Evolutionary conservation across 768 basidiomycete species (phyloP), one percentile per base, ranked within the genome.

Genomic region (Phallus indusiatus): DNA sequence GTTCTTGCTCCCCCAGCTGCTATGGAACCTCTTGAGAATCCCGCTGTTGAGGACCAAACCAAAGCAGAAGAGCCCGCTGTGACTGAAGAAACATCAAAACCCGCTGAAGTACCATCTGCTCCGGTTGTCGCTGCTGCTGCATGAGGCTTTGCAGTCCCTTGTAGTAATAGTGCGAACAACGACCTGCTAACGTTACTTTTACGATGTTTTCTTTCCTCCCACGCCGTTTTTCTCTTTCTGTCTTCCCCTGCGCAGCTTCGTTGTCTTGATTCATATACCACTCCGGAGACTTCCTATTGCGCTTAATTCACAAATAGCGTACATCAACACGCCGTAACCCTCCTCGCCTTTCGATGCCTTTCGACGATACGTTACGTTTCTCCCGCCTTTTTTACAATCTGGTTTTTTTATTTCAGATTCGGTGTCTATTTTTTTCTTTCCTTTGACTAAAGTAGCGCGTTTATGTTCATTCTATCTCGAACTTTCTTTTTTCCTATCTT

Each of bases 21-120:
- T 11, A 82, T 93, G 63, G 90, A 88, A 56, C 91, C 92, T 60
- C 77, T 94, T 64, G 90, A 91, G 76, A 81, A 88, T 70, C 85
- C 88, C 37, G 85, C 84, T 18, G 73, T 78, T 20, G 81, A 80
- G 64, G 67, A 75, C 16, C 64, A 74, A 24, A 70, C 72, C 22
- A 69, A 68, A 47, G 64, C 72, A 5, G 59, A 71, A 42, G 68
- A 71, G 4, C 58, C 66, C 21, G 55, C 35, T 5, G 47, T 35
- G 11, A 18, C 47, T 5, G 49, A 48, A 21, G 49, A 33, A 14
- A 48, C 50, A n/a, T 48, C 28, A n/a, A 59, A 51, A 48, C 24
- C 64, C 11, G 78, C 76, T 65, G 67, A 69, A 18, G 67, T 71
- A 22, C 67, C 69, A 46, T 70, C 73, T 8, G 65, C 64, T 33